Evolutionary conservation across 257 asterid species (phyloP).

Genomic region (Plectranthus barbatus): DNA sequence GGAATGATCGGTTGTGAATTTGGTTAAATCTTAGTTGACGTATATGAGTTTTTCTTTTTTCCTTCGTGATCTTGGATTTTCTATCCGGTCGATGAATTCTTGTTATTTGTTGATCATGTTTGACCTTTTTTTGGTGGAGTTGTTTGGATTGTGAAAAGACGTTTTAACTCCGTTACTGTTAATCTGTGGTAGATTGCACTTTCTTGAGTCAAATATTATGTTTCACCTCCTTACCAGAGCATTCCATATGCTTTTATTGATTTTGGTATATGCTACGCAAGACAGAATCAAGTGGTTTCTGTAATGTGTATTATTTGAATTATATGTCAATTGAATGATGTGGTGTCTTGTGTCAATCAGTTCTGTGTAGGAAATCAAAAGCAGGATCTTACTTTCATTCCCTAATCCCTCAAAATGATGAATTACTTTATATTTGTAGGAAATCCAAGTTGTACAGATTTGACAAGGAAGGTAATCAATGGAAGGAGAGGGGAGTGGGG

Average conservation of each 20-base stretch:
- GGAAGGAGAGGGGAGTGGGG: slow-evolving; percentile 96
- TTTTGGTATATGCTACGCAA: background rate
- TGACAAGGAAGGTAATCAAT: slow-evolving; percentile 66
- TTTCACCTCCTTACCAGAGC: background rate
- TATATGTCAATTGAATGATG: no score
- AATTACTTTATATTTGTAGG: slow-evolving; percentile 44
- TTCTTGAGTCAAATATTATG: background rate
- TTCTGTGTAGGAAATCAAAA: no score
- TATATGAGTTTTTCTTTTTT: no score
- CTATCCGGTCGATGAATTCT: background rate
- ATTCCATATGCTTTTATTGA: background rate
- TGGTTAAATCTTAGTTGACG: background rate
- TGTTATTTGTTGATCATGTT: background rate
- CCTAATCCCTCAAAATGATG: no score
- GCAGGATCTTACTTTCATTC: no score
- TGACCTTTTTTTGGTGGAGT: background rate
- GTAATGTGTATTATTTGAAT: background rate
- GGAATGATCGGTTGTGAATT: background rate
- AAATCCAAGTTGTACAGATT: slow-evolving; percentile 68
- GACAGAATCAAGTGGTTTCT: background rate
- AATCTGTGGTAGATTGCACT: background rate
- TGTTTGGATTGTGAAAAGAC: background rate
- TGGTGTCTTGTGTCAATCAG: no score
- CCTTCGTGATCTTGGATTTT: no score
- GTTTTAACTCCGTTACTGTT: background rate